A percentile compares a stretch with the other conserved stretches of the same genome.
phyloP scores from a whole-genome alignment of 2,329 filamentous ascomycete genomes.

The Nannizziopsis arthrosporioides region DNA sequence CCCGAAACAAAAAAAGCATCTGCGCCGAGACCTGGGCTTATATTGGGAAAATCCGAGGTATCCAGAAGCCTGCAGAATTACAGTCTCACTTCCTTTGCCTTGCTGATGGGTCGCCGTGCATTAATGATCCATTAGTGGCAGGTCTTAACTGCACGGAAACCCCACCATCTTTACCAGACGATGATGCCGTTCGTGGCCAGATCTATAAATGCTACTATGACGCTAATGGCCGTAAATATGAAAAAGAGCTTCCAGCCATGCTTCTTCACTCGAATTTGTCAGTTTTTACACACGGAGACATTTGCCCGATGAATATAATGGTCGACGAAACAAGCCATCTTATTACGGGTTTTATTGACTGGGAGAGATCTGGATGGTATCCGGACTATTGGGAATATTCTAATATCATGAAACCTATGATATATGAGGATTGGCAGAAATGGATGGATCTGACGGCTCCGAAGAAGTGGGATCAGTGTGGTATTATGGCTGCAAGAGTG shows the following conservation, averaged over 20 bases:
- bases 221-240: slow-evolving; percentile 16
- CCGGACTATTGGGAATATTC: slow-evolving; percentile 33
- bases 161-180: slow-evolving; percentile 15
- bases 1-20: slow-evolving; percentile 16
- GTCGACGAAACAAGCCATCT: slow-evolving; percentile 16
- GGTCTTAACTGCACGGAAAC: slow-evolving; percentile 16
- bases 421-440: slow-evolving; percentile 17
- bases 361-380: slow-evolving; percentile 32
- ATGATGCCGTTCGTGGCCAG: slow-evolving; percentile 18
- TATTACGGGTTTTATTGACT: slow-evolving; percentile 31
- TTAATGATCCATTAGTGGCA: slow-evolving; percentile 17
- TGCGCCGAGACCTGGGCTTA: slow-evolving; percentile 18
- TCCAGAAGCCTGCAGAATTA: slow-evolving; percentile 15
- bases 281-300: slow-evolving; percentile 27
- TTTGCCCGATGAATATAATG: slow-evolving; percentile 27
- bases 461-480: slow-evolving; percentile 20
- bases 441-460: slow-evolving; percentile 23
- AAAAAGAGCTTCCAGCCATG: slow-evolving; percentile 19
- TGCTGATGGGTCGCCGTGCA: slow-evolving; percentile 18
- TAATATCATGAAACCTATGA: slow-evolving; percentile 20
- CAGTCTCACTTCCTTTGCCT: slow-evolving; percentile 17
- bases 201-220: slow-evolving; percentile 22
- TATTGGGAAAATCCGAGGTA: slow-evolving; percentile 16
- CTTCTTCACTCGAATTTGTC: slow-evolving; percentile 18
- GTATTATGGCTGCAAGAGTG: slow-evolving; percentile 19